Base-by-base conservation (phyloP, 78 protist species). In the Dictyostelium citrinum region DNA sequence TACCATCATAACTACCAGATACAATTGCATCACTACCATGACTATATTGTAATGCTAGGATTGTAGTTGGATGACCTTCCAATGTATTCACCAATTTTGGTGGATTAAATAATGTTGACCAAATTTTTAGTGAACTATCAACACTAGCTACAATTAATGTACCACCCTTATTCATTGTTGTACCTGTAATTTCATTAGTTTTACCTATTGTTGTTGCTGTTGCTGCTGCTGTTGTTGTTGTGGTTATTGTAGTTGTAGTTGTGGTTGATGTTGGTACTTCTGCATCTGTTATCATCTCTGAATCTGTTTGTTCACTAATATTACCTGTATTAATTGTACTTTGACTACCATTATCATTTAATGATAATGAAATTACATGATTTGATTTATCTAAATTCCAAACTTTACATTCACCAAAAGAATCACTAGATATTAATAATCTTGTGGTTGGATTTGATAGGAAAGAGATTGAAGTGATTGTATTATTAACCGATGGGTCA, bases 1-100 rank as follows among this genome's bases (percentile, higher is more conserved):
- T 60, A 68, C 93, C 93, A 79, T 88, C 93, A 39, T 72, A 67
- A 37, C 79, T 39, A 31, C 93, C 93, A 9, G 93, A 78, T 1
- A 88, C 77, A 46, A 88, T 88, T 16, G 93, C 39, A 78, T 88
- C 80, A 49, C 85, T 78, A 6, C 46, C 49, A 68, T 88, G 68
- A 68, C 61, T 68, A 68, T 78, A 88, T 46, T 76, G 85, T 24
- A 88, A 17, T 33, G 83, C 76, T 46, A 29, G 43, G 6, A 88
- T 88, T 27, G 85, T 35, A 10, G 85, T 31, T 24, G 85, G 70
- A 68, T 88, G 93, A 20, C 93, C 93, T 17, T 88, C 86, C 11
- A 88, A 43, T 16, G 93, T 88, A 46, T 78, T 88, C 12, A 88
- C 81, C 12, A 88, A 35, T 20, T 64, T 75, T 11, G 93, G 93